phyloP scores from a whole-genome alignment of 2,329 filamentous ascomycete species.

The Xylariales sp. region DNA sequence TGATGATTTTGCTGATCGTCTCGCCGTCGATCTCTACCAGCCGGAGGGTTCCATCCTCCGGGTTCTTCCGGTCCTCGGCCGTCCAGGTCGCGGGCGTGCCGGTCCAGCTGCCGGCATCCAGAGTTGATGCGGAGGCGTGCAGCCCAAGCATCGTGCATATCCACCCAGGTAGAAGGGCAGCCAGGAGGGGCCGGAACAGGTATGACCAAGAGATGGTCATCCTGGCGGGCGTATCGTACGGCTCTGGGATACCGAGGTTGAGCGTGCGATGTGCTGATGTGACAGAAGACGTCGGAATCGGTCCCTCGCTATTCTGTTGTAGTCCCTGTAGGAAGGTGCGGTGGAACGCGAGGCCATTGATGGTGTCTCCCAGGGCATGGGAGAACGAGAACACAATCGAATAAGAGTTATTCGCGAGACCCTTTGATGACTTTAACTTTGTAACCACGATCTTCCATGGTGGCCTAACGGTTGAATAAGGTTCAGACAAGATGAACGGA shows the following conservation, averaged over 20 bases:
- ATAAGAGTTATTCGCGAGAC: no score
- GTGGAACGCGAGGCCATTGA: slow-evolving; percentile 4
- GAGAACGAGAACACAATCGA: slow-evolving; percentile 6
- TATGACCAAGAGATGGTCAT: slow-evolving; percentile 6
- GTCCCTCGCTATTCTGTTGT: no score
- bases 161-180: slow-evolving; percentile 3
- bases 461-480: not conserved
- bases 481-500: not conserved
- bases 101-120: slow-evolving; percentile 1
- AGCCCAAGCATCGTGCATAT: slow-evolving; percentile 2
- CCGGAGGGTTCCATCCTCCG: no score
- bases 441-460: slow-evolving; percentile 4
- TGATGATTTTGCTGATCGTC: not conserved
- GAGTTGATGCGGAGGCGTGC: not conserved
- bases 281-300: not conserved
- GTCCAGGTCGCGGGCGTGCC: not conserved
- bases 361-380: slow-evolving; percentile 6
- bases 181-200: slow-evolving; percentile 4
- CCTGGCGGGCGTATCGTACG: slow-evolving; percentile 4
- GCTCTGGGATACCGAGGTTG: not conserved
- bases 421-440: not conserved
- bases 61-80: not conserved
- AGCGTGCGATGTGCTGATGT: not conserved
- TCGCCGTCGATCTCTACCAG: not conserved
- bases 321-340: slow-evolving; percentile 1